Base-by-base conservation (phyloP, 192 early-diverging fungal species). In the Podila verticillata region DNA sequence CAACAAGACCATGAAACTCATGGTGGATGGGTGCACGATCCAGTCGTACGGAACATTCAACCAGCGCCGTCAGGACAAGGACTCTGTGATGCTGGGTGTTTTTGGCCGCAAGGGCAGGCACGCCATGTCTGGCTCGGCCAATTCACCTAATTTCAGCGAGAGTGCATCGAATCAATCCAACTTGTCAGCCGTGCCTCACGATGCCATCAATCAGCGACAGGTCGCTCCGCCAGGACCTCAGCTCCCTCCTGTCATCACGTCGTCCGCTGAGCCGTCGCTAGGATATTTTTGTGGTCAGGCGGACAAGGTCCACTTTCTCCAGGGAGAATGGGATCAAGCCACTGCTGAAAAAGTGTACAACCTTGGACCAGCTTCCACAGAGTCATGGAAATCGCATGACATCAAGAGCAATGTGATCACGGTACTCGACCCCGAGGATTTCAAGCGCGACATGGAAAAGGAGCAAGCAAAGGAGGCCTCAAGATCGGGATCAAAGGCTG, bases 11-110 rank as follows among this genome's bases (percentile, higher is more conserved):
- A 83, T 78, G 68, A 79, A 73, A 29, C 61, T 83, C 34, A 83
- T 83, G 70, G 82, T 83, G 6, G 82, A 83, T 51, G 82, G 82
- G 4, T 83, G 75, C 28, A 49, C 70, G 29, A 79, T 83, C 20
- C 82, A 83, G 49, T 83, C 82, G 2, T 79, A 83, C 39, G 72
- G 75, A 62, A 83, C 75, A 7, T 83, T 79, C 69, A 83, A 83
- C 72, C 82, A 72, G 72, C 75, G 74, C 39, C 34, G 71, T 6
- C 75, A 72, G 32, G 75, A 78, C 17, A 83, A 83, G 48, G 82
- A 83, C 12, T 63, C 63, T n/a, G 70, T 57, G 10, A 70, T 82
- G 63, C 36, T 83, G 6, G 75, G 75, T 12, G 82, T 83, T 10
- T 61, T 83, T 36, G 82, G 82, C 57, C 67, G 75, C 34, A 73